phyloP scores from a whole-genome alignment of 225 moss, liverwort and hornwort species.

The Sphagnum tenellum region DNA sequence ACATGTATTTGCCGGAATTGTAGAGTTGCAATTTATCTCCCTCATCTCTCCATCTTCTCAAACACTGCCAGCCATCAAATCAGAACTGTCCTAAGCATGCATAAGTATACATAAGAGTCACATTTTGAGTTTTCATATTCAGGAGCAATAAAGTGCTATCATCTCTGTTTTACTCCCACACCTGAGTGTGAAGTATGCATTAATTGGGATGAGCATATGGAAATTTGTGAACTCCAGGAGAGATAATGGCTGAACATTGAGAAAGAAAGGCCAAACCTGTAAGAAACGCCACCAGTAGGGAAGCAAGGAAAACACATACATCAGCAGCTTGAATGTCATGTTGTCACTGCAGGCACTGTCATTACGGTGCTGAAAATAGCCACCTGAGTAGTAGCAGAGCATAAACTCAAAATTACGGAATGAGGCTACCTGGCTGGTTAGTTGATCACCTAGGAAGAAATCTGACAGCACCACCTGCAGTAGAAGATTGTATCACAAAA shows the following conservation, averaged over 20 bases:
- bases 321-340: slow-evolving; percentile 36
- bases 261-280: slow-evolving; percentile 38
- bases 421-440: slow-evolving; percentile 77
- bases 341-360: slow-evolving; percentile 35
- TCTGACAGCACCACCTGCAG: slow-evolving; percentile 81
- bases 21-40: slow-evolving; percentile 48
- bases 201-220: no score
- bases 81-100: no score
- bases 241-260: slow-evolving; percentile 48
- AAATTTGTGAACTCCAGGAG: no score
- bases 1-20: slow-evolving; percentile 88
- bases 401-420: slow-evolving; percentile 76
- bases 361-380: slow-evolving; percentile 49
- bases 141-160: no score
- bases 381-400: slow-evolving; percentile 76
- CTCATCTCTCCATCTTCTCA: slow-evolving; percentile 77
- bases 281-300: slow-evolving; percentile 87
- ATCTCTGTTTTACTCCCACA: no score
- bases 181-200: no score
- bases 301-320: slow-evolving; percentile 66
- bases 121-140: no score
- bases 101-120: no score
- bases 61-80: slow-evolving; percentile 88
- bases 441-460: slow-evolving; percentile 89
- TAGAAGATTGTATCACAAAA: slow-evolving; percentile 32